These are phyloP conservation scores for Cicer arietinum DNA, from an alignment of 306 rosid genomes.

Conservation along the genomic window DNA sequence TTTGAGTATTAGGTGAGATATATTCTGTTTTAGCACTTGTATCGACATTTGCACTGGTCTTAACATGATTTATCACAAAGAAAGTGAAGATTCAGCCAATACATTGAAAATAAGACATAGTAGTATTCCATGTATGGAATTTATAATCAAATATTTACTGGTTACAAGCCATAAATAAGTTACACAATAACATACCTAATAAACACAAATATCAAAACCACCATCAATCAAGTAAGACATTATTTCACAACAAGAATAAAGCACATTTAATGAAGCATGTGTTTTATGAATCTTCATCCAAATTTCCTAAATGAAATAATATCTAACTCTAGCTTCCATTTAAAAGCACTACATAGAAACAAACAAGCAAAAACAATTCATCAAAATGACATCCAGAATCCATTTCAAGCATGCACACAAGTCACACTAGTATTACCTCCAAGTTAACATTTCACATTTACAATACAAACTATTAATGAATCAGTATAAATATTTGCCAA, in stretches of 20 bases:
- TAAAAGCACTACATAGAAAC: constrained; percentile 3
- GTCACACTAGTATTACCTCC: constrained; percentile 12
- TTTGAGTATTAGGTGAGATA: not conserved
- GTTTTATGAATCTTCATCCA: constrained; percentile 19
- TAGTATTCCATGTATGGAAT: not conserved
- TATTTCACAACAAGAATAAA: not conserved
- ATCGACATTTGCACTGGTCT: not conserved
- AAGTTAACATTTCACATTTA: constrained; percentile 16
- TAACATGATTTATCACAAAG: not conserved
- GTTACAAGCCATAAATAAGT: not conserved
- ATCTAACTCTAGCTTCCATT: not conserved
- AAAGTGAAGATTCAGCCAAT: not conserved
- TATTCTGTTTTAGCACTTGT: not conserved
- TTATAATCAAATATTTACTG: not conserved
- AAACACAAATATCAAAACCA: not conserved
- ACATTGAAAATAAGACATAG: not conserved
- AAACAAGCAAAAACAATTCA: not conserved
- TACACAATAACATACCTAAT: not conserved
- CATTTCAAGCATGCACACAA: constrained; percentile 23
- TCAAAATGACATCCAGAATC: not conserved
- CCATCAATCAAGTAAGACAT: constrained; percentile 18
- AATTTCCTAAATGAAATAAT: constrained; percentile 9
- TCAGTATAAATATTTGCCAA: not conserved
- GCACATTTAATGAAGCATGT: not conserved
- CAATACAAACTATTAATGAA: not conserved